phyloP scores from a whole-genome alignment of 2,329 filamentous ascomycete genomes.

The Hypoxylon sp. region DNA sequence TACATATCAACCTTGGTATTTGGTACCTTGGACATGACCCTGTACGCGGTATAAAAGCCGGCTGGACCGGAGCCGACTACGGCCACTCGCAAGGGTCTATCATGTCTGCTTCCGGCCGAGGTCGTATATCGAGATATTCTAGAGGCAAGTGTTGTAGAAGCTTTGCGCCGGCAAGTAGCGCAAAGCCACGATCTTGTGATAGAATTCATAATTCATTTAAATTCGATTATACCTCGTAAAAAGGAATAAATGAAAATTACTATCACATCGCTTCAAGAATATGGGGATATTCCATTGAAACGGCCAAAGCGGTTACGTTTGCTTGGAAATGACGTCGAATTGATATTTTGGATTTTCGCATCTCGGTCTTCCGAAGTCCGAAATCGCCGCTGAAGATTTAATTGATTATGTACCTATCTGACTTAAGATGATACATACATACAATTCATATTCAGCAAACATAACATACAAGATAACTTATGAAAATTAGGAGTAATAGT shows the following conservation, averaged over 20 bases:
- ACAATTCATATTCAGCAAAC: constrained; percentile 15
- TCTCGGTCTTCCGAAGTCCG: constrained; percentile 44
- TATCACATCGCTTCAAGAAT: constrained; percentile 14
- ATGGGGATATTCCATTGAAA: background rate
- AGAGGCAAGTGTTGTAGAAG: constrained; percentile 28
- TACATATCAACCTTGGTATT: constrained; percentile 92
- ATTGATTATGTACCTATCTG: background rate
- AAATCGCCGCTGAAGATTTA: constrained; percentile 38
- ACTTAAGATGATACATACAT: background rate
- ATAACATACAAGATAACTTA: constrained; percentile 2
- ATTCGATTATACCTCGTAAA: background rate
- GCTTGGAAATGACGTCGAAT: constrained; percentile 41
- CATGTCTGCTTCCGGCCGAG: constrained; percentile 44
- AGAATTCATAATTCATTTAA: constrained; percentile 42
- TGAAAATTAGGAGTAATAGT: constrained; percentile 1
- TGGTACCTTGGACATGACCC: constrained; percentile 82
- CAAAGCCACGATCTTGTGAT: constrained; percentile 52
- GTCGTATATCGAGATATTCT: constrained; percentile 49
- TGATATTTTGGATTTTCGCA: constrained; percentile 25
- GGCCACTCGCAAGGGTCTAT: constrained; percentile 80
- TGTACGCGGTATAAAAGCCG: constrained; percentile 93
- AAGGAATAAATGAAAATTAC: constrained; percentile 1
- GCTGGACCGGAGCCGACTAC: constrained; percentile 94
- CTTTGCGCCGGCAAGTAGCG: constrained; percentile 47
- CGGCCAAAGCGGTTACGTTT: constrained; percentile 4